Conservation (phyloP, 1,284 basidiomycete genomes). For the Fomitopsis schrenkii region DNA sequence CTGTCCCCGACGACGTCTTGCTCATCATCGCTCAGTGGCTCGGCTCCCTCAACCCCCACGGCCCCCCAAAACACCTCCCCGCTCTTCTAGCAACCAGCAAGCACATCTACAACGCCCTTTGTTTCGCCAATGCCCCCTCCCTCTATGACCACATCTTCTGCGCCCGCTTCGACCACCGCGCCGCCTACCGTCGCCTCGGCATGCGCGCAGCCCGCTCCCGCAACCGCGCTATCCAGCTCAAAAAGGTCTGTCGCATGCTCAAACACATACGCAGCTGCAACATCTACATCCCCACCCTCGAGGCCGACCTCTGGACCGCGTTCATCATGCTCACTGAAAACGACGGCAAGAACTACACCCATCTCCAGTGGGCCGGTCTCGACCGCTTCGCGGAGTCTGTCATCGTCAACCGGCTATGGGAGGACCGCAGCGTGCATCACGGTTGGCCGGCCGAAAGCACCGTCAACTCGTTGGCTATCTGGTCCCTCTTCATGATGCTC, state of each 20-base stretch:
- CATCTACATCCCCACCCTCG: conserved; percentile 29
- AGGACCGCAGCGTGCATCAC: conserved; percentile 32
- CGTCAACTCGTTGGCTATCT: conserved; percentile 52
- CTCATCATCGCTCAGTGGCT: conserved; percentile 50
- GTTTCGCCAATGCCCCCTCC: conserved; percentile 41
- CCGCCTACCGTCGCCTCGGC: conserved; percentile 52
- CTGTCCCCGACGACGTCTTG: conserved; percentile 62
- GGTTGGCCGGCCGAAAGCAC: conserved; percentile 57
- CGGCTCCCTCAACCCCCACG: conserved; percentile 35
- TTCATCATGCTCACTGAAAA: conserved; percentile 72
- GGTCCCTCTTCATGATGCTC: conserved; percentile 59
- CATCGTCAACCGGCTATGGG: conserved; percentile 42
- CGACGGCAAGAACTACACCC: conserved; percentile 67
- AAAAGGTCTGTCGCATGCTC: conserved; percentile 38
- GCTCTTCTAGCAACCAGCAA: conserved; percentile 48
- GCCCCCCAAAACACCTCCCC: conserved; percentile 38
- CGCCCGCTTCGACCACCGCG: conserved; percentile 54
- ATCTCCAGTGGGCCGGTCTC: conserved; percentile 50
- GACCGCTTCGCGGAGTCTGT: conserved; percentile 42
- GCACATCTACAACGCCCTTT: conserved; percentile 40
- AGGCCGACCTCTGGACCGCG: conserved; percentile 48
- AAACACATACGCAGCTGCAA: conserved; percentile 35
- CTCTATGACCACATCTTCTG: conserved; percentile 62
- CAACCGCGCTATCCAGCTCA: conserved; percentile 47
- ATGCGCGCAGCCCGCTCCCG: conserved; percentile 32